Base-by-base conservation (phyloP, 768 basidiomycete species). In the Stropharia rugosoannulata region DNA sequence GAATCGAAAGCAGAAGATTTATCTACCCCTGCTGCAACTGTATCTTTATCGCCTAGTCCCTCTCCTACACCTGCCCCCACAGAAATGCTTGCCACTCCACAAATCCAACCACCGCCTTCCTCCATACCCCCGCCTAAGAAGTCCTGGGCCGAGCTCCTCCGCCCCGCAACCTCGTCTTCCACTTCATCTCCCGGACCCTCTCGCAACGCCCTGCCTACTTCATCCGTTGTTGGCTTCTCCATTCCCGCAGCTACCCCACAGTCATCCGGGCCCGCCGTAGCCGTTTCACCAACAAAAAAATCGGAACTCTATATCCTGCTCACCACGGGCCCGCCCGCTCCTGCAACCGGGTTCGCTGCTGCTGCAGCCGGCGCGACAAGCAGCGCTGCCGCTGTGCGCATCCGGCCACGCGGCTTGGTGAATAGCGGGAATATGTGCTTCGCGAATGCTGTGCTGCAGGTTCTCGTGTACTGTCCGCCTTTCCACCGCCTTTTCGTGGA, bases 381-480 rank as follows among this genome's bases (percentile, higher is more conserved):
- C 62, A 10, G 35, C 37, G 16, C 36, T 45, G 7, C 55, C 10
- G 19, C 51, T 16, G 49, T 61, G 48, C 70, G 68, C 46, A 81
- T 91, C 35, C 75, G 78, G 6, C 84, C 92, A 0, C 79, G 95
- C 12, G 96, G 96, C 4, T 73, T 99, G 47, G 79, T 98, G 62
- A 99, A 99, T 70, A 89, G 84, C 2, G 95, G 96, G 0, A 99
- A 99, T 71, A 87, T 98, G 86, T 99, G 96, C 69, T 99, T 98
- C 66, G 95, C 95, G 27, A 99, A 98, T 64, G 86, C 94, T 0
- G 90, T 98, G 19, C 75, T 99, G 29, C 96, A 98, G 73, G 84
- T 90, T 1, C 78, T 99, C 27, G 82, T 95, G 0, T 96, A 94
- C 70, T 93, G 89, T 62, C 80, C 82, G n/a, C 92, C 90, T 1